Base-by-base conservation (phyloP, 2,329 filamentous ascomycete species). In the Pleomassaria siparia region DNA sequence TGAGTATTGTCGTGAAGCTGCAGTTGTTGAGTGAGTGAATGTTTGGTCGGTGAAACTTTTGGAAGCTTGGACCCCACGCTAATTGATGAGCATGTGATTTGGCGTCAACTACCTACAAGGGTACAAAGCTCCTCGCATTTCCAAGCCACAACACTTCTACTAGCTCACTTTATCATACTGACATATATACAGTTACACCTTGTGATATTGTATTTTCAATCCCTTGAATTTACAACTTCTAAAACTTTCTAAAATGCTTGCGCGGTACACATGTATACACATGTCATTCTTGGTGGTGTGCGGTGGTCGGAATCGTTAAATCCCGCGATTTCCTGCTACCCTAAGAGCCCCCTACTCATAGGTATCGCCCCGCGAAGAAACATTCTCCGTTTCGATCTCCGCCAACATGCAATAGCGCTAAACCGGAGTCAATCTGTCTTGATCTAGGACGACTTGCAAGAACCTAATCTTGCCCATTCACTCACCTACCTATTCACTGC, bases 11-110 rank as follows among this genome's bases (percentile, higher is more conserved):
- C 35, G 35, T 37, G 9, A 11, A 37, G 20, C 8, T 22, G 35
- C 12, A 9, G 12, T n/a, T 20, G 16, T n/a, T n/a, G n/a, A n/a
- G n/a, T n/a, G n/a, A n/a, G n/a, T 35, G 32, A n/a, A 35, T n/a
- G 32, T 35, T 18, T 40, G 18, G 5, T 40, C 12, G 8, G 22
- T 20, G 15, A 12, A 41, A 41, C 39, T 41, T 41, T 41, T 29
- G 15, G 32, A 16, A 44, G 42, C 42, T 44, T 28, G 42, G 42
- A 24, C 42, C 32, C 20, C 11, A 16, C 25, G 29, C 13, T 15
- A n/a, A n/a, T n/a, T n/a, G n/a, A 12, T 8, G 11, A 13, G 21
- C 35, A 37, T 4, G 35, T 37, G 35, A 37, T 7, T 35, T 37
- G 35, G 35, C 20, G 35, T 24, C 10, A n/a, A n/a, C n/a, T n/a